Base-by-base conservation (phyloP, 1,284 basidiomycete genomes). In the Meripilus lineatus region DNA sequence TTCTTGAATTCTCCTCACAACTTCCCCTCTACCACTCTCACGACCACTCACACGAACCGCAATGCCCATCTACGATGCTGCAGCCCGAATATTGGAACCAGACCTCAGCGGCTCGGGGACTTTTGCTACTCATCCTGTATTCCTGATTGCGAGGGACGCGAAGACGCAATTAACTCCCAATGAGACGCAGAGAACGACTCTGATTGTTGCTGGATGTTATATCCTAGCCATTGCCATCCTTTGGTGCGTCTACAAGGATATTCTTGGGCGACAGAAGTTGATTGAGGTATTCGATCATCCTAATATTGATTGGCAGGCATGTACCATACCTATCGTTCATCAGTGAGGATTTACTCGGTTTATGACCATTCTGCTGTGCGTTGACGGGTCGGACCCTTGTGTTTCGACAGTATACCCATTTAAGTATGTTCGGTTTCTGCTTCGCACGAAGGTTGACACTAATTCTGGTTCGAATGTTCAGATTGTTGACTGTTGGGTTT, bases 341-440 rank as follows among this genome's bases (percentile, higher is more conserved):
- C 52, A 83, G 86, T 87, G 55, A 72, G 84, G 75, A 33, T 32
- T n/a, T 24, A 13, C 36, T 15, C 32, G 6, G 13, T 22, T 18
- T 17, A 28, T 7, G 7, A 50, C 33, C 44, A 30, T 28, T n/a
- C n/a, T n/a, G n/a, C n/a, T n/a, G n/a, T n/a, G n/a, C n/a, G n/a
- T n/a, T n/a, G n/a, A n/a, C n/a, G n/a, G n/a, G n/a, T n/a, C n/a
- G n/a, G n/a, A n/a, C n/a, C n/a, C n/a, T n/a, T n/a, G n/a, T n/a
- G n/a, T n/a, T n/a, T n/a, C n/a, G n/a, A 33, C 51, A 89, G 87
- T 94, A 55, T 95, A 93, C 64, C 92, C 92, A 1, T 95, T 94
- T 79, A 93, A 93, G 84, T 89, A 71, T 63, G 81, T 70, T 2
- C n/a, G 8, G 28, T 10, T 30, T 10, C 28, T 30, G n/a, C n/a